Conservation (phyloP, 495 filamentous ascomycete species). For the Corynascus novoguineensis region DNA sequence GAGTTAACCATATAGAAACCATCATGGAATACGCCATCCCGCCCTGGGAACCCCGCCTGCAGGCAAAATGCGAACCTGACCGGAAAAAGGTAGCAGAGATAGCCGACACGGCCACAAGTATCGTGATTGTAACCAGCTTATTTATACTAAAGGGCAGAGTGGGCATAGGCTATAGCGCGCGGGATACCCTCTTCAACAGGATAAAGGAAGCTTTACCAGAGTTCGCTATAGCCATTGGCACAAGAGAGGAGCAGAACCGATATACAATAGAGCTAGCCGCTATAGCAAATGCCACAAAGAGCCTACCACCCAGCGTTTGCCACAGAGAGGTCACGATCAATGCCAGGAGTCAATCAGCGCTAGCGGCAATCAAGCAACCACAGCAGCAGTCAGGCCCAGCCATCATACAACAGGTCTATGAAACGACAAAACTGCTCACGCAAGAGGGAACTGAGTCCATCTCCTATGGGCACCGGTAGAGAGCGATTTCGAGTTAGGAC, state of each 20-base stretch:
- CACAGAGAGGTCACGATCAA: conserved; percentile 13
- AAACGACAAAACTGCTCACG: not conserved
- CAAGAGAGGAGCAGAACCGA: conserved; percentile 13
- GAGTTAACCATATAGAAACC: not conserved
- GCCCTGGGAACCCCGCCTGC: conserved; percentile 13
- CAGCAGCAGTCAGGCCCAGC: conserved; percentile 7
- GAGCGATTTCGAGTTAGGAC: conserved; percentile 3
- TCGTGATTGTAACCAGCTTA: conserved; percentile 13
- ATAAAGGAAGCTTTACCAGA: not conserved
- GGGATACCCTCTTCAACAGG: conserved; percentile 13
- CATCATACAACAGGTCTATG: conserved; percentile 12
- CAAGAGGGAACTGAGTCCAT: conserved; percentile 11
- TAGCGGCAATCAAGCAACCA: conserved; percentile 10
- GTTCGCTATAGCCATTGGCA: conserved; percentile 7
- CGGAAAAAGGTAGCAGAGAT: conserved; percentile 11
- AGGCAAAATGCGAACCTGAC: conserved; percentile 1
- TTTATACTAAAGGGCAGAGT: conserved; percentile 11
- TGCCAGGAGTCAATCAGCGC: conserved; percentile 14
- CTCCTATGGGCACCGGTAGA: conserved; percentile 8
- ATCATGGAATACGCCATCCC: conserved; percentile 11
- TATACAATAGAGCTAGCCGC: conserved; percentile 13
- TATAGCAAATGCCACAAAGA: conserved; percentile 9
- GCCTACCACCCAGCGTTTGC: conserved; percentile 3
- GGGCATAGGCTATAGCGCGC: conserved; percentile 4
- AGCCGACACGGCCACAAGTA: conserved; percentile 2